A percentile compares a stretch with the other conserved stretches of the same genome.
Conservation (phyloP, 768 basidiomycete species). For the Gelatoporia subvermispora region DNA sequence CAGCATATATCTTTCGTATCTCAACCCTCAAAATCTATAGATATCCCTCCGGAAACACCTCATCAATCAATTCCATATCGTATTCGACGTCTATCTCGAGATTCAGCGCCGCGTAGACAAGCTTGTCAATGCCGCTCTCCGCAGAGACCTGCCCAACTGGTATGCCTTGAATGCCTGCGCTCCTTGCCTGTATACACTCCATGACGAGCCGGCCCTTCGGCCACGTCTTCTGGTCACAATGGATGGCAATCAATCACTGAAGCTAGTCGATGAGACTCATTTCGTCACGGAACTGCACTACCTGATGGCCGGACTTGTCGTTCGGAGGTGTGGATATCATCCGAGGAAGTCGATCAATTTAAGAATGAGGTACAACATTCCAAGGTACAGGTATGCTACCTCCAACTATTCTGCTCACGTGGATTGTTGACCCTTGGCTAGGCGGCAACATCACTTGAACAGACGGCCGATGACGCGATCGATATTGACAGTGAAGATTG, state of each 20-base stretch:
- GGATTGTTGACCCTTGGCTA: too few relatives aligned
- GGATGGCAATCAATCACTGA: conserved; percentile 19
- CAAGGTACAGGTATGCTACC: too few relatives aligned
- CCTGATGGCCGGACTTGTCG: too few relatives aligned
- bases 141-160: conserved; percentile 15
- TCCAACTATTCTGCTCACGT: too few relatives aligned
- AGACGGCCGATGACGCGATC: too few relatives aligned
- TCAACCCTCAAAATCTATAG: too few relatives aligned
- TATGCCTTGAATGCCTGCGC: conserved; percentile 22
- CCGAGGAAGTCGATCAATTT: conserved; percentile 13
- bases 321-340: conserved; percentile 6
- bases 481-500: too few relatives aligned
- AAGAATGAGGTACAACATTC: conserved; percentile 14
- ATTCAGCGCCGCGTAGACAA: conserved; percentile 13
- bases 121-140: conserved; percentile 10
- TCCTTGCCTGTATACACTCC: conserved; percentile 18
- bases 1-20: too few relatives aligned
- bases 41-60: neutral
- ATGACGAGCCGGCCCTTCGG: conserved; percentile 7
- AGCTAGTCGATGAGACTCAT: conserved; percentile 8
- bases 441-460: too few relatives aligned
- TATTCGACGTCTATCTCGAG: conserved; percentile 23
- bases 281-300: neutral
- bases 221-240: conserved; percentile 14
- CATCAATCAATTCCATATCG: conserved; percentile 19